These are phyloP conservation scores for Xylaria multiplex DNA, from an alignment of 2,329 filamentous ascomycete genomes.

Conservation along the genomic window DNA sequence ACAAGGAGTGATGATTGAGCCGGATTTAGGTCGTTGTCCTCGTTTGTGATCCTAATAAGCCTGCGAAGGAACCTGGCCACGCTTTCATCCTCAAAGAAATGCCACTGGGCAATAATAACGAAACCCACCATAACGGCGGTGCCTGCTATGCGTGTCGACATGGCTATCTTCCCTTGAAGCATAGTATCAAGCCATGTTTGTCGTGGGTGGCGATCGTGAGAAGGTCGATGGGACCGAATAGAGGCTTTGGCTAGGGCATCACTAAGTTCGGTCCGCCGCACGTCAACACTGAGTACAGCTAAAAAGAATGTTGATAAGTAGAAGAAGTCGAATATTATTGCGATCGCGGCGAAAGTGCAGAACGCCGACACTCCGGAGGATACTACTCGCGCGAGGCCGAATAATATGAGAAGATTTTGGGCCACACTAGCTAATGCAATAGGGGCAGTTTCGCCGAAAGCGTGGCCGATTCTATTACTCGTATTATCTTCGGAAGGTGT, in stretches of 20 bases:
- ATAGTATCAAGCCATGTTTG: slow-evolving; percentile 70
- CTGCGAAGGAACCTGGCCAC: slow-evolving; percentile 52
- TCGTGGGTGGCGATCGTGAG: slow-evolving; percentile 45
- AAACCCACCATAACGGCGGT: slow-evolving; percentile 78
- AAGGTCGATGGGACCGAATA: slow-evolving; percentile 50
- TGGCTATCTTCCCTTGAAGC: slow-evolving; percentile 70
- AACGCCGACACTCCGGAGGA: slow-evolving; percentile 78
- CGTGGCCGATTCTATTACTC: slow-evolving; percentile 75
- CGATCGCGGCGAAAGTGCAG: slow-evolving; percentile 79
- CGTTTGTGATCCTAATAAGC: slow-evolving; percentile 48
- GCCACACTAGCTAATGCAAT: slow-evolving; percentile 73
- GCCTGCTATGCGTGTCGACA: slow-evolving; percentile 79
- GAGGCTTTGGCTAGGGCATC: slow-evolving; percentile 73
- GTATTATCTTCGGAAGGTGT: slow-evolving; percentile 76
- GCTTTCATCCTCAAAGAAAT: slow-evolving; percentile 74
- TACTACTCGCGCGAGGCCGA: slow-evolving; percentile 72
- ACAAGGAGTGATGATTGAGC: slow-evolving; percentile 59
- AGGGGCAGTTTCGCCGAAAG: slow-evolving; percentile 77
- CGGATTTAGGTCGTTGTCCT: slow-evolving; percentile 41
- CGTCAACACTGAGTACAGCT: slow-evolving; percentile 81
- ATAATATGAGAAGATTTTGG: slow-evolving; percentile 75
- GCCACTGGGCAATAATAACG: slow-evolving; percentile 78
- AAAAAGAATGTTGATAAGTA: slow-evolving; percentile 84
- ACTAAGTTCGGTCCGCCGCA: slow-evolving; percentile 77
- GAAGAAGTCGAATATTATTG: slow-evolving; percentile 79